These are phyloP conservation scores for Paramecium biaurelia DNA, from an alignment of 73 alveolate genomes.

Conservation along the genomic window DNA sequence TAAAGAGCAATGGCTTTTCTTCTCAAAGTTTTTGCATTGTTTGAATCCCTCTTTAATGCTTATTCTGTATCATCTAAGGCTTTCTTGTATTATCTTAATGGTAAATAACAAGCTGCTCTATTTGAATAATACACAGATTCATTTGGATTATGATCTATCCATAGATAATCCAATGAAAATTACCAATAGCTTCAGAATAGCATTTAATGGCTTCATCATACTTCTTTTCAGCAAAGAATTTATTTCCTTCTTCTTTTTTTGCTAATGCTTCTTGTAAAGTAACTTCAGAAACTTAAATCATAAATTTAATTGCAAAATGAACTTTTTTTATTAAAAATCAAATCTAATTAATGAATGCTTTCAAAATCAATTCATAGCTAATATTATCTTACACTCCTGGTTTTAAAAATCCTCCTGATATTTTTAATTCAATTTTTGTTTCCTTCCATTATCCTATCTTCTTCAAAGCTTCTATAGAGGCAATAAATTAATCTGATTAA, in stretches of 20 bases:
- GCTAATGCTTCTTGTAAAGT: background rate
- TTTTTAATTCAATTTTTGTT: slow-evolving; percentile 85
- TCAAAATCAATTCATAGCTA: slow-evolving; percentile 82
- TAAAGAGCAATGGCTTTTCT: slow-evolving; percentile 75
- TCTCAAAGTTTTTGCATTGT: slow-evolving; percentile 79
- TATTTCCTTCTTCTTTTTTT: background rate
- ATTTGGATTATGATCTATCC: slow-evolving; percentile 45
- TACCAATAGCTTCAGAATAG: slow-evolving; percentile 43
- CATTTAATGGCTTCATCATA: background rate
- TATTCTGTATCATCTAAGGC: slow-evolving; percentile 86
- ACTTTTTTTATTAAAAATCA: slow-evolving; percentile 44
- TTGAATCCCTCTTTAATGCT: slow-evolving; percentile 83
- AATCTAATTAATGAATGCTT: slow-evolving; percentile 95
- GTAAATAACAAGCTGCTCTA: slow-evolving; percentile 88
- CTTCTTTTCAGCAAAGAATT: background rate
- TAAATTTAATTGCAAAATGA: background rate
- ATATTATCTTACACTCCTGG: slow-evolving; percentile 86
- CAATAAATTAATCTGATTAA: slow-evolving; percentile 87
- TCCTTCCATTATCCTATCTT: slow-evolving; percentile 98
- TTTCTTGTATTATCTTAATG: slow-evolving; percentile 78
- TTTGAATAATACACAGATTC: slow-evolving; percentile 85
- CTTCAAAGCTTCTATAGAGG: slow-evolving; percentile 72
- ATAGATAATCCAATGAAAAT: background rate
- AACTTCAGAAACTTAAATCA: slow-evolving; percentile 43
- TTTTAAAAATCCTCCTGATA: slow-evolving; percentile 93